phyloP scores from a whole-genome alignment of 768 basidiomycete genomes.

The Dentipellis fragilis region DNA sequence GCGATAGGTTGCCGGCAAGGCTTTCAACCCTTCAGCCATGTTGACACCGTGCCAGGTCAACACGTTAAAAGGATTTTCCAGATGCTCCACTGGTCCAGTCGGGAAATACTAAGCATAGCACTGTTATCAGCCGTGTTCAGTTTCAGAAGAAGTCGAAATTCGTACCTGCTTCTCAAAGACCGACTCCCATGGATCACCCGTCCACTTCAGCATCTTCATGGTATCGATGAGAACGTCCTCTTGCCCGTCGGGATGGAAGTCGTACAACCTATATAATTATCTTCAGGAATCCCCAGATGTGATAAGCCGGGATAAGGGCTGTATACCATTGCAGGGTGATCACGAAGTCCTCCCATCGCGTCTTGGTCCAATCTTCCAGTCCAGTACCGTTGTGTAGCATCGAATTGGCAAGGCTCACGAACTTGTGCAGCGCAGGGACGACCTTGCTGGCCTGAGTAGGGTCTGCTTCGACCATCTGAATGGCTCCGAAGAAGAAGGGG shows the following conservation, averaged over 20 bases:
- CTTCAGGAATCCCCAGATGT: too few species aligned
- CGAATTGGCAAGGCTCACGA: conserved; percentile 39
- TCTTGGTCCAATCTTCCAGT: conserved; percentile 42
- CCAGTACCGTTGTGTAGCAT: conserved; percentile 45
- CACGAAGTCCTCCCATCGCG: conserved; percentile 52
- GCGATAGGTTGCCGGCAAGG: conserved; percentile 40
- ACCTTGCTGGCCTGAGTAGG: conserved; percentile 33
- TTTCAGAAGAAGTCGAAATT: conserved; percentile 6
- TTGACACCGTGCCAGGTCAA: conserved; percentile 48
- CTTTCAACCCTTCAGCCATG: conserved; percentile 48
- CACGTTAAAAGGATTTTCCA: conserved; percentile 36
- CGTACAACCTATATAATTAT: conserved; percentile 35
- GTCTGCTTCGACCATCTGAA: conserved; percentile 43
- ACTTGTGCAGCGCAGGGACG: conserved; percentile 42
- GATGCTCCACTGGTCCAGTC: conserved; percentile 27
- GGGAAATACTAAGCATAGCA: conserved; percentile 32
- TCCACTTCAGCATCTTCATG: conserved; percentile 41
- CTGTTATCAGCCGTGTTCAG: neutral
- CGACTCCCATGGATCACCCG: conserved; percentile 45
- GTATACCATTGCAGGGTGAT: conserved; percentile 44
- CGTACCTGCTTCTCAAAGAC: conserved; percentile 36
- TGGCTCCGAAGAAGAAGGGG: conserved; percentile 49
- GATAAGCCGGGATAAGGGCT: neutral
- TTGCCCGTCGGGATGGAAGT: conserved; percentile 38
- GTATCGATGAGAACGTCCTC: conserved; percentile 41